Evolutionary conservation across 495 filamentous ascomycete genomes (phyloP).

Genomic region (Pyronema domesticum): DNA sequence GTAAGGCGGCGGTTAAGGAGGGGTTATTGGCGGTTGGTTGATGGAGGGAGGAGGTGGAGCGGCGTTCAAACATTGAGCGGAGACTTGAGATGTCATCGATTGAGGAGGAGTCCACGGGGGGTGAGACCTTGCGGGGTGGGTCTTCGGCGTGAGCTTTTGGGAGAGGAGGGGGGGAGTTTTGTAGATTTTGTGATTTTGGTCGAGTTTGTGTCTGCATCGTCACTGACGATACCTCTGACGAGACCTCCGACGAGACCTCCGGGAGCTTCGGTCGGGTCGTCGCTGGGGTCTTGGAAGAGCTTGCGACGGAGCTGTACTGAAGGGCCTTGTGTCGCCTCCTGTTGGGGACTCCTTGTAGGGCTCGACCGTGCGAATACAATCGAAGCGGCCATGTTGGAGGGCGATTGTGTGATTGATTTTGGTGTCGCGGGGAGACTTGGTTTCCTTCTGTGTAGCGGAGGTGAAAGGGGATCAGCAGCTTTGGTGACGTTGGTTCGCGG

Average conservation of each 20-base stretch:
- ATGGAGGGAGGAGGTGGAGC: conserved; percentile 11
- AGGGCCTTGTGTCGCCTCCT: not conserved
- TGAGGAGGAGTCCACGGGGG: conserved; percentile 8
- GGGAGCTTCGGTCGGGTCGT: not conserved
- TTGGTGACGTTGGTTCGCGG: too few relatives aligned
- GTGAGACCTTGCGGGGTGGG: too few relatives aligned
- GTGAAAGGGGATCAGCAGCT: not conserved
- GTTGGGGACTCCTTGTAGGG: not conserved
- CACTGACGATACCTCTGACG: too few relatives aligned
- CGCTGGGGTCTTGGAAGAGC: conserved; percentile 4
- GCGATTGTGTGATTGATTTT: not conserved
- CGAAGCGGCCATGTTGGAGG: not conserved
- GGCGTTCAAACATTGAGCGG: conserved; percentile 14
- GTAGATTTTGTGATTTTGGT: not conserved
- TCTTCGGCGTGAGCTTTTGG: too few relatives aligned
- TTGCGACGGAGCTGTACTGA: conserved; percentile 5
- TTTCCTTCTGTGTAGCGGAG: not conserved
- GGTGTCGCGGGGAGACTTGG: not conserved
- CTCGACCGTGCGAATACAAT: not conserved
- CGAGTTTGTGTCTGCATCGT: not conserved
- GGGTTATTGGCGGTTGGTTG: conserved; percentile 9
- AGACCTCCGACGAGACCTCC: not conserved
- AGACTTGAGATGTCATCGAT: conserved; percentile 12
- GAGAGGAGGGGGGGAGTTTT: not conserved
- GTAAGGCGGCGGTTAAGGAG: conserved; percentile 17